phyloP scores from a whole-genome alignment of 2,329 filamentous ascomycete genomes.

The Coniochaeta ligniaria region DNA sequence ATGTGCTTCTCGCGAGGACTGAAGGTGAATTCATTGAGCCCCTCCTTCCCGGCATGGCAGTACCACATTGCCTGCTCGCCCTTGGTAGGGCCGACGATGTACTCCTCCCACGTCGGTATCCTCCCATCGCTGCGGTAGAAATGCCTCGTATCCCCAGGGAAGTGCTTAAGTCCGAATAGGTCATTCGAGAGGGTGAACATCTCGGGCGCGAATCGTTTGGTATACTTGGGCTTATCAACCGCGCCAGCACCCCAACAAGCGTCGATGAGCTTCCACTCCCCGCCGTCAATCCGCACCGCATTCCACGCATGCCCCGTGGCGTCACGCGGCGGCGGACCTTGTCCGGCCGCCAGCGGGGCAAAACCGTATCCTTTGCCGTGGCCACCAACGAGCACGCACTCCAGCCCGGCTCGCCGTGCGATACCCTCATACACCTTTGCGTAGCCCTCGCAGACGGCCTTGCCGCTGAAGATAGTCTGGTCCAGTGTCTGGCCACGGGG shows the following conservation, averaged over 20 bases:
- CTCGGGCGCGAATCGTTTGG: slow-evolving; percentile 58
- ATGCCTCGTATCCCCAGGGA: slow-evolving; percentile 57
- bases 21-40: slow-evolving; percentile 51
- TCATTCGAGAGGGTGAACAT: slow-evolving; percentile 62
- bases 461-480: slow-evolving; percentile 66
- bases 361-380: slow-evolving; percentile 86
- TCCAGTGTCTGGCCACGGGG: slow-evolving; percentile 57
- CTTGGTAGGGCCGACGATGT: slow-evolving; percentile 55
- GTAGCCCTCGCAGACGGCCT: slow-evolving; percentile 89
- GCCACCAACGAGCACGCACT: slow-evolving; percentile 66
- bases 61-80: slow-evolving; percentile 42
- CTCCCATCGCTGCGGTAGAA: slow-evolving; percentile 73
- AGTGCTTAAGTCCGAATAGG: slow-evolving; percentile 75
- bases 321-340: slow-evolving; percentile 56
- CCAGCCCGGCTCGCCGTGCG: slow-evolving; percentile 70
- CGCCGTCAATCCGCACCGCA: slow-evolving; percentile 77
- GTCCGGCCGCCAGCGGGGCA: slow-evolving; percentile 51
- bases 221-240: slow-evolving; percentile 51
- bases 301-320: slow-evolving; percentile 82
- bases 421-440: slow-evolving; percentile 75
- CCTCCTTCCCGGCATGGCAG: slow-evolving; percentile 37
- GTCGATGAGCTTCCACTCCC: slow-evolving; percentile 87
- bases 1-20: slow-evolving; percentile 55
- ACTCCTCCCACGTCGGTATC: slow-evolving; percentile 70
- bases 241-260: slow-evolving; percentile 87